Conservation (phyloP, 495 filamentous ascomycete genomes). For the Letharia lupina region DNA sequence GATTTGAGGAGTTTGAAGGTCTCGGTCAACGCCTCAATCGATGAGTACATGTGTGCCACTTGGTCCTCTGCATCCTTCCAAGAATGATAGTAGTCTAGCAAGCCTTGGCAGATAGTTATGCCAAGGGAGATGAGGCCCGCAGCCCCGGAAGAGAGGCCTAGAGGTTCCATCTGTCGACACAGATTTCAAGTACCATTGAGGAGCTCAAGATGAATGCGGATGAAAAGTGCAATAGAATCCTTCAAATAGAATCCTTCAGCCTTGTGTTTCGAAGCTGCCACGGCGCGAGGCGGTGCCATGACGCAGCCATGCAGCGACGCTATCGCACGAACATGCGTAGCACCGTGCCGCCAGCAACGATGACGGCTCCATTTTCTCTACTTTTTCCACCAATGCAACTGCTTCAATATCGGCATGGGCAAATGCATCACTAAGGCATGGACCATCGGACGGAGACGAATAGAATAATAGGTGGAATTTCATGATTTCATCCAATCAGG, state of each 20-base stretch:
- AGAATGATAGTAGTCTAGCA: not conserved
- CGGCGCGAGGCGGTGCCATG: not conserved
- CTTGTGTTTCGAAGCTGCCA: not conserved
- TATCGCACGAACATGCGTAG: not conserved
- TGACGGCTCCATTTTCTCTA: not conserved
- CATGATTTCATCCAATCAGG: not conserved
- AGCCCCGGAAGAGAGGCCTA: not conserved
- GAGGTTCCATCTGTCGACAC: not conserved
- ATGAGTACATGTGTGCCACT: not conserved
- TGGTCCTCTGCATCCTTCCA: not conserved
- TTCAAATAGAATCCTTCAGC: not conserved
- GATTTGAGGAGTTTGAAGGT: not conserved
- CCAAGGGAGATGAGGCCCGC: not conserved
- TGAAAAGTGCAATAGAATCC: not conserved
- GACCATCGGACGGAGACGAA: not conserved
- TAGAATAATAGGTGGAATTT: not conserved
- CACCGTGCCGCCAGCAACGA: not conserved
- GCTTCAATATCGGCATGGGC: not conserved
- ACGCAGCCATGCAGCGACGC: not conserved
- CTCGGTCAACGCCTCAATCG: not conserved
- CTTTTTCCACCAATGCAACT: not conserved
- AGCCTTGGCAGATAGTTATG: not conserved
- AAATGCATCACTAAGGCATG: not conserved
- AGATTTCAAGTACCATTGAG: not conserved
- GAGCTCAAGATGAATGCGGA: not conserved